Conservation (phyloP, 116 monocot species). For the Trichopus zeylanicus region DNA sequence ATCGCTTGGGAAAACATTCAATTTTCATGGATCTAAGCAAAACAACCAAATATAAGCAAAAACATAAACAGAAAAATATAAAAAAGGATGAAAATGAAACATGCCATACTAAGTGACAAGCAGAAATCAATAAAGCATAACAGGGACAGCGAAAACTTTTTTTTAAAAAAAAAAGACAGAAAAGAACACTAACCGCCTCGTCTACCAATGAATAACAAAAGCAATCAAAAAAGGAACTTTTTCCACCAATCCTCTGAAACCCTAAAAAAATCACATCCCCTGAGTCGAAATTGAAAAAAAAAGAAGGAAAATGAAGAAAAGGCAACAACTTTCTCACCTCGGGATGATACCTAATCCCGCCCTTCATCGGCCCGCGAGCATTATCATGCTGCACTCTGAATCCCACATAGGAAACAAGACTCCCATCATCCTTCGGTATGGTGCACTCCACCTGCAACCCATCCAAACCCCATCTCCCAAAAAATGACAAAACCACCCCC, state of each 20-base stretch:
- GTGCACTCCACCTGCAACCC: constrained; percentile 65
- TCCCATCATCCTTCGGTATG: constrained; percentile 69
- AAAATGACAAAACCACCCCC: background rate
- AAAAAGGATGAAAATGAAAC: no score
- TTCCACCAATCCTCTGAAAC: no score
- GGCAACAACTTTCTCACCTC: constrained; percentile 29
- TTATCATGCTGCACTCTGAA: constrained; percentile 78
- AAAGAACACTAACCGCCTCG: no score
- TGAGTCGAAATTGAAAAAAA: constrained; percentile 1
- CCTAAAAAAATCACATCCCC: background rate
- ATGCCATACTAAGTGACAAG: no score
- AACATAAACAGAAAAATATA: no score
- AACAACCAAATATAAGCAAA: no score
- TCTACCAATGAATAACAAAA: background rate
- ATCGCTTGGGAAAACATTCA: no score
- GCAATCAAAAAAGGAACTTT: background rate
- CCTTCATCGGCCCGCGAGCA: constrained; percentile 84
- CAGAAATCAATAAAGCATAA: no score
- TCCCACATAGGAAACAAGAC: constrained; percentile 59
- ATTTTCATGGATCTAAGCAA: no score
- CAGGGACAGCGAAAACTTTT: no score
- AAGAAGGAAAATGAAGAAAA: background rate
- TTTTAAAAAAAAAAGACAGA: background rate
- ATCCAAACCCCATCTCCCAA: background rate
- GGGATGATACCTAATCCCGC: constrained; percentile 76